Evolutionary conservation across 495 filamentous ascomycete genomes (phyloP).

Genomic region (Trichocladium uniseriatum): DNA sequence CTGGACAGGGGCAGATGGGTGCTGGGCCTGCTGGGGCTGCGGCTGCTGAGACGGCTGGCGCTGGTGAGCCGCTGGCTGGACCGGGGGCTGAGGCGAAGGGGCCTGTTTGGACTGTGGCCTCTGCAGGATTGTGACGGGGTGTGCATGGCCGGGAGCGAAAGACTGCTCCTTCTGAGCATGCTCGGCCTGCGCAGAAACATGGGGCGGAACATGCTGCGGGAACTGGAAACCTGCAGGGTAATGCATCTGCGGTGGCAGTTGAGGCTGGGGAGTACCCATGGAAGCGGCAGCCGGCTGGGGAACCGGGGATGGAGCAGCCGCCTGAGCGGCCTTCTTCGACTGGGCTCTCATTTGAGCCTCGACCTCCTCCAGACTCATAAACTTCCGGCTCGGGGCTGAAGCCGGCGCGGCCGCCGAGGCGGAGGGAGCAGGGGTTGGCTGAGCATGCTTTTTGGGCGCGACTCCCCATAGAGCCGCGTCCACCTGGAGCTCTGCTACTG

Average conservation of each 20-base stretch:
- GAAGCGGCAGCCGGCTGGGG: conserved; percentile 11
- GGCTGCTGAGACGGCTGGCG: too few relatives aligned
- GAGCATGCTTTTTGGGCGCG: conserved; percentile 48
- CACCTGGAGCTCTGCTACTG: conserved; percentile 75
- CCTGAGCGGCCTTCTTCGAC: conserved; percentile 40
- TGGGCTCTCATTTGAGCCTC: conserved; percentile 84
- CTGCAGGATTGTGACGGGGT: conserved; percentile 40
- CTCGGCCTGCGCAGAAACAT: conserved; percentile 19
- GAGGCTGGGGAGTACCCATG: conserved; percentile 8
- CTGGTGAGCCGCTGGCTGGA: conserved; percentile 25
- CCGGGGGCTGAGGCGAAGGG: conserved; percentile 21
- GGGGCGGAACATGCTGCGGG: conserved; percentile 22
- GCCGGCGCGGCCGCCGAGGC: conserved; percentile 22
- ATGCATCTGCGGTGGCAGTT: conserved; percentile 24
- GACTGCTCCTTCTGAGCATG: conserved; percentile 22
- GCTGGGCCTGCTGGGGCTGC: too few relatives aligned
- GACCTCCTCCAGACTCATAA: conserved; percentile 95
- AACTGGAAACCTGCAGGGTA: conserved; percentile 21
- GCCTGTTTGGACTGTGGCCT: conserved; percentile 33
- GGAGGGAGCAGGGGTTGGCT: conserved; percentile 22
- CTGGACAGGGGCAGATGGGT: conserved; percentile 37
- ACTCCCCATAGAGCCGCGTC: conserved; percentile 90
- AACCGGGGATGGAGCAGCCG: conserved; percentile 20
- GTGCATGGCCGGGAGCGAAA: conserved; percentile 26
- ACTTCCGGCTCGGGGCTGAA: conserved; percentile 49